Conservation (phyloP, 2,329 filamentous ascomycete species). For the Neofusicoccum laricinum region DNA sequence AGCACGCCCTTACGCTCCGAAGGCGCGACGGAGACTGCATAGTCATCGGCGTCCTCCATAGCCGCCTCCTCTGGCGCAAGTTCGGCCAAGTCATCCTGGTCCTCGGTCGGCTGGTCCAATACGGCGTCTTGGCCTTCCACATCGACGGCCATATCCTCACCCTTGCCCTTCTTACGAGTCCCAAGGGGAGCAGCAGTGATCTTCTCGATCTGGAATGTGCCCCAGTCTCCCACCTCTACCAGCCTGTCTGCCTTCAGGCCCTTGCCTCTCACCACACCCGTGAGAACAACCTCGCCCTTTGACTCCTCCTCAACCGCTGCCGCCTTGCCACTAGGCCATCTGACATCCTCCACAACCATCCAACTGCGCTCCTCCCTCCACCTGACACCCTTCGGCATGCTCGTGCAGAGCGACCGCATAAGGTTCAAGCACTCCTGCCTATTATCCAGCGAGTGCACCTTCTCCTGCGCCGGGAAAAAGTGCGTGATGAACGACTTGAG, state of each 20-base stretch:
- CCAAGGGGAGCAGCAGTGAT: slow-evolving; percentile 74
- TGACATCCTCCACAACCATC: slow-evolving; percentile 83
- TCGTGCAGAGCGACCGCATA: slow-evolving; percentile 86
- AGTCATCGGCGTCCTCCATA: slow-evolving; percentile 67
- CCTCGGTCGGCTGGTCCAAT: slow-evolving; percentile 70
- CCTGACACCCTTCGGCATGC: slow-evolving; percentile 85
- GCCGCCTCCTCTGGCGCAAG: slow-evolving; percentile 82
- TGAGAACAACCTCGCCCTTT: slow-evolving; percentile 65
- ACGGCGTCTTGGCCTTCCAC: slow-evolving; percentile 51
- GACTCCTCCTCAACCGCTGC: slow-evolving; percentile 47
- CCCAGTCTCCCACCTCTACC: slow-evolving; percentile 90
- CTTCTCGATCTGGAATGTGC: slow-evolving; percentile 86
- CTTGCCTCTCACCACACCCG: slow-evolving; percentile 81
- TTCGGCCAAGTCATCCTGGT: slow-evolving; percentile 78
- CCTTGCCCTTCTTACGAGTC: slow-evolving; percentile 54
- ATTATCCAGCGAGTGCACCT: slow-evolving; percentile 82
- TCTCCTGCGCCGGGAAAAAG: slow-evolving; percentile 90
- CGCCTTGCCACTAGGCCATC: slow-evolving; percentile 58
- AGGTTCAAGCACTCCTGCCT: slow-evolving; percentile 89
- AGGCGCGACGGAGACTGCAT: slow-evolving; percentile 44
- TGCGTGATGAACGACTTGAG: slow-evolving; percentile 91
- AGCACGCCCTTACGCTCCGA: slow-evolving; percentile 74
- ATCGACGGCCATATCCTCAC: slow-evolving; percentile 67
- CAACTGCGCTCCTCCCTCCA: slow-evolving; percentile 96
- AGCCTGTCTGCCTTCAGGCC: slow-evolving; percentile 86